These are phyloP conservation scores for Ceratocystis papillata DNA, from an alignment of 2,329 filamentous ascomycete species.

Conservation along the genomic window DNA sequence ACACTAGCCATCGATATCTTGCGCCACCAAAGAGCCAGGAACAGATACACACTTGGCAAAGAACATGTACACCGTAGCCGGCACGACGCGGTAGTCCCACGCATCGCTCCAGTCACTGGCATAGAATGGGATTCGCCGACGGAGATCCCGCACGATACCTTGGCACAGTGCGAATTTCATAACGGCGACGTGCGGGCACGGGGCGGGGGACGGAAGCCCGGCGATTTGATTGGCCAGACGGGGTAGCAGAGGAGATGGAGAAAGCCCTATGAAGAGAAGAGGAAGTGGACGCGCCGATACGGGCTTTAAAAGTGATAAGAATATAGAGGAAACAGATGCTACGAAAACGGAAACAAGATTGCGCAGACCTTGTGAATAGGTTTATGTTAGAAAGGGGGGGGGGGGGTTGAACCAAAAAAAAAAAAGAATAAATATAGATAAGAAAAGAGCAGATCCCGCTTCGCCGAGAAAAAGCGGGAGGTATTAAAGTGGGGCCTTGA, in stretches of 20 bases:
- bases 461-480: neutral
- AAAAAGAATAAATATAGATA: constrained; percentile 6
- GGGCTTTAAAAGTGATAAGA: neutral
- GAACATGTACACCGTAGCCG: constrained; percentile 86
- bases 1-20: neutral
- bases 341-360: neutral
- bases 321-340: neutral
- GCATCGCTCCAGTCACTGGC: constrained; percentile 75
- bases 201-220: neutral
- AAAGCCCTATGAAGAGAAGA: neutral
- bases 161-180: constrained; percentile 43
- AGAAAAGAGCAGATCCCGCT: neutral
- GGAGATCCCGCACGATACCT: constrained; percentile 70
- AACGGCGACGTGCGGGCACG: neutral
- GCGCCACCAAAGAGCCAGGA: neutral
- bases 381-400: no score
- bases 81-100: constrained; percentile 81
- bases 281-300: neutral
- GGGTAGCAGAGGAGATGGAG: neutral
- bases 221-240: neutral
- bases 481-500: neutral
- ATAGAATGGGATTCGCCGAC: constrained; percentile 65
- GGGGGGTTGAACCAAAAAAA: neutral
- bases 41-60: constrained; percentile 62
- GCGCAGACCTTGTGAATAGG: no score